Percentiles rank a stretch among this genome's conserved stretches.
Conservation (phyloP, 169 alveolate species). For the Plasmodium blacklocki region DNA sequence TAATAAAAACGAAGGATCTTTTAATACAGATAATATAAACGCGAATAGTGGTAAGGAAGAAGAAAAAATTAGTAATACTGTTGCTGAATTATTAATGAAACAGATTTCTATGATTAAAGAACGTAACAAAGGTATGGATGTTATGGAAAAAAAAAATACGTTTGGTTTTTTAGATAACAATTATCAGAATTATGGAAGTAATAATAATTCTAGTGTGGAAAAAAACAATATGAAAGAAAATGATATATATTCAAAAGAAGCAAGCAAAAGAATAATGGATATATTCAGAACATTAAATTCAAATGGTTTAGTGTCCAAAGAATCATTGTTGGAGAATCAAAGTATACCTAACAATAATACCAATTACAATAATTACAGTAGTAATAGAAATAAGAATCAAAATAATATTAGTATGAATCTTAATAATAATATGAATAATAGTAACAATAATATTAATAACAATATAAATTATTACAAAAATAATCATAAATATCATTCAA, state of each 20-base stretch:
- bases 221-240: slow-evolving; percentile 10
- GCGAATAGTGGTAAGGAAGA: neutral
- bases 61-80: slow-evolving; percentile 38
- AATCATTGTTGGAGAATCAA: neutral
- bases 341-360: neutral
- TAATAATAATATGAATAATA: neutral
- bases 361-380: neutral
- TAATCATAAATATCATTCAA: slow-evolving; percentile 17
- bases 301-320: slow-evolving; percentile 5
- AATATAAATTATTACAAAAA: neutral
- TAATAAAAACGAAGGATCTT: neutral
- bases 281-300: slow-evolving; percentile 22
- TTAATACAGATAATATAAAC: neutral
- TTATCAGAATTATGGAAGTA: neutral
- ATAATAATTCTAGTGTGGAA: neutral
- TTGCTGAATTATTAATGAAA: slow-evolving; percentile 56
- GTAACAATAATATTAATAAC: neutral
- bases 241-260: slow-evolving; percentile 33
- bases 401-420: neutral
- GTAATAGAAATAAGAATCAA: neutral
- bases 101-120: slow-evolving; percentile 57
- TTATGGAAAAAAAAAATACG: slow-evolving; percentile 3
- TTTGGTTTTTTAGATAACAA: slow-evolving; percentile 10
- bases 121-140: slow-evolving; percentile 14
- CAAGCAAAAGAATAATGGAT: slow-evolving; percentile 45